Conservation (phyloP, 106 monocot genomes). For the Dioscorea alata region DNA sequence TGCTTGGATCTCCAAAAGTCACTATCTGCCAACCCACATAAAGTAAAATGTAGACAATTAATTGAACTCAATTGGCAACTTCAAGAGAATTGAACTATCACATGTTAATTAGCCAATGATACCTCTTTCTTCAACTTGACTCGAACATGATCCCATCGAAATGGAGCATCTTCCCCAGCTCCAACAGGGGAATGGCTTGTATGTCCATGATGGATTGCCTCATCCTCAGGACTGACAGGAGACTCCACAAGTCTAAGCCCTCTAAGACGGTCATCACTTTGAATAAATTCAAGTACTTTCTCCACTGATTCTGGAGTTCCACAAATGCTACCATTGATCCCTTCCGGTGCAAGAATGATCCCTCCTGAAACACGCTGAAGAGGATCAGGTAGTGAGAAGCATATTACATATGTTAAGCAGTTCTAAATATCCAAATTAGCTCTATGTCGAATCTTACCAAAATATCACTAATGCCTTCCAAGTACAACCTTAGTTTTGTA, state of each 20-base stretch:
- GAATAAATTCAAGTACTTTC: constrained; percentile 72
- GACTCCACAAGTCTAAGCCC: constrained; percentile 81
- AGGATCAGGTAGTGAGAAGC: constrained; percentile 62
- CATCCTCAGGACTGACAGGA: constrained; percentile 89
- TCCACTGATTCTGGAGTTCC: constrained; percentile 74
- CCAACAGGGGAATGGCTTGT: constrained; percentile 80
- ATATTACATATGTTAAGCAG: not conserved
- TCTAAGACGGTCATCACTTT: constrained; percentile 62
- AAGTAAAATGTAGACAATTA: too few relatives aligned
- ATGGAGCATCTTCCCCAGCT: constrained; percentile 98
- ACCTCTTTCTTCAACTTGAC: constrained; percentile 98
- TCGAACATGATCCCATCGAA: constrained; percentile 97
- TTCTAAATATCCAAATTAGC: too few relatives aligned
- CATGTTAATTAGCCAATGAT: not conserved
- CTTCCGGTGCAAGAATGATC: constrained; percentile 95
- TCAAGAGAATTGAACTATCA: too few relatives aligned
- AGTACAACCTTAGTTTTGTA: too few relatives aligned
- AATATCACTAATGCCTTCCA: too few relatives aligned
- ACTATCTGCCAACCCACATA: constrained; percentile 50
- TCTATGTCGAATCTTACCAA: too few relatives aligned
- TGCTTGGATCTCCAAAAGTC: constrained; percentile 83
- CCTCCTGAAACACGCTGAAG: constrained; percentile 97
- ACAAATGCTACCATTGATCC: constrained; percentile 97
- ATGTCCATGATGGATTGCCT: constrained; percentile 95
- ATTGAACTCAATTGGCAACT: too few relatives aligned